Conservation (phyloP, 345 rosid species). For the Toxicodendron radicans region DNA sequence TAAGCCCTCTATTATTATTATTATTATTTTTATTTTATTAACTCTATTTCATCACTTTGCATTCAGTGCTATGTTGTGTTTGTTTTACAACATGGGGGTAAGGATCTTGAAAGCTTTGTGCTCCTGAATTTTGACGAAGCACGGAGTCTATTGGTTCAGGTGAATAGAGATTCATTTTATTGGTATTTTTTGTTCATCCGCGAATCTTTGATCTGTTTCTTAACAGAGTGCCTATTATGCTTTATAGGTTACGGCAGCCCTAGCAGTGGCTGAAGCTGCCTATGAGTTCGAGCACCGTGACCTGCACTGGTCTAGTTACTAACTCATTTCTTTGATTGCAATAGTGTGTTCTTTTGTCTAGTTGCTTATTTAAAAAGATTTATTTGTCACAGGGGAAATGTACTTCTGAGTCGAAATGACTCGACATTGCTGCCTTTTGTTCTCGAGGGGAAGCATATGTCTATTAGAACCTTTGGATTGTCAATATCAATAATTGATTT, state of each 20-base stretch:
- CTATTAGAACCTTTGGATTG: conserved; percentile 59
- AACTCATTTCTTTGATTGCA: conserved; percentile 15
- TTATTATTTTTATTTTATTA: background rate
- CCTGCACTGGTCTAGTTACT: conserved; percentile 68
- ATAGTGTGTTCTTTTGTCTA: background rate
- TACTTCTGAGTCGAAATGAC: conserved; percentile 73
- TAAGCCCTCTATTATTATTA: background rate
- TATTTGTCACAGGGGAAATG: conserved; percentile 68
- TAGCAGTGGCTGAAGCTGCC: conserved; percentile 95
- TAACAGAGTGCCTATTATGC: conserved; percentile 9
- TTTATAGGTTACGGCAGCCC: conserved; percentile 77
- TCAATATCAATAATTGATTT: conserved; percentile 79
- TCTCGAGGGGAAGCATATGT: conserved; percentile 61
- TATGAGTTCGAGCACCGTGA: conserved; percentile 95
- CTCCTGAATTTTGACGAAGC: conserved; percentile 81
- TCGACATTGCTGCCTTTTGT: conserved; percentile 43
- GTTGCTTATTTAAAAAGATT: conserved; percentile 6
- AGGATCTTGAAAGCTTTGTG: conserved; percentile 93
- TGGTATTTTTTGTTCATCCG: background rate
- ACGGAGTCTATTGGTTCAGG: conserved; percentile 80
- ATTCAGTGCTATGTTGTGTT: conserved; percentile 80
- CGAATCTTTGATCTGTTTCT: background rate
- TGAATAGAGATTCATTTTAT: conserved; percentile 22
- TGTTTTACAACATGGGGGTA: conserved; percentile 93
- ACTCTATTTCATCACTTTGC: conserved; percentile 23